Evolutionary conservation across 2,329 filamentous ascomycete genomes (phyloP).

Genomic region (Fusarium algeriense): DNA sequence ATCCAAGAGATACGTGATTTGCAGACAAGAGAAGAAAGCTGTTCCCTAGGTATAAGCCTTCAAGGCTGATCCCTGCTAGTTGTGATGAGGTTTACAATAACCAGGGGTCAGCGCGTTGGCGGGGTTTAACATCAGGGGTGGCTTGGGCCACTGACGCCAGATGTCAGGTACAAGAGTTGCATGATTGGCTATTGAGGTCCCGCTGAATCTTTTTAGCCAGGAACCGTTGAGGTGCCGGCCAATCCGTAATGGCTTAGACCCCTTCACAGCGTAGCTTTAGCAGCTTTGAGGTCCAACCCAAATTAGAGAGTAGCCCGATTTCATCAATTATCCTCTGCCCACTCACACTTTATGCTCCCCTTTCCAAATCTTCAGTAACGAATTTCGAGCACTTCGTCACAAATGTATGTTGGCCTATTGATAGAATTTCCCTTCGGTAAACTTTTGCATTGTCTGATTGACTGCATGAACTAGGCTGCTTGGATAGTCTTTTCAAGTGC

Average conservation of each 20-base stretch:
- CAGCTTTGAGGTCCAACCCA: conserved; percentile 19
- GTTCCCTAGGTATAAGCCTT: conserved; percentile 8
- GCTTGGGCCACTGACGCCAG: conserved; percentile 35
- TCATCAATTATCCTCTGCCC: conserved; percentile 35
- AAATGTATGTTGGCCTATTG: not conserved
- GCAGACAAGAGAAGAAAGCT: conserved; percentile 9
- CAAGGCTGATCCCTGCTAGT: conserved; percentile 11
- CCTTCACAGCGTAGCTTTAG: conserved; percentile 14
- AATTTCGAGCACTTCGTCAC: not conserved
- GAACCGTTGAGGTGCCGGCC: conserved; percentile 40
- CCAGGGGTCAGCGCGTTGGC: conserved; percentile 23
- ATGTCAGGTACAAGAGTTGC: conserved; percentile 41
- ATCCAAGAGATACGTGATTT: conserved; percentile 29
- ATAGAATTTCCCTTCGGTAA: conserved; percentile 10
- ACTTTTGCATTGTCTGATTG: not conserved
- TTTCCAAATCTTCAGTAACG: conserved; percentile 14
- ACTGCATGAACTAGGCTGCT: not conserved
- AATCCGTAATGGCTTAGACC: conserved; percentile 28
- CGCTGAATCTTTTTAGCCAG: conserved; percentile 44
- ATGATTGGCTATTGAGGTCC: conserved; percentile 37
- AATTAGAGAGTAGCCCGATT: conserved; percentile 17
- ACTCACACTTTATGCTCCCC: conserved; percentile 16
- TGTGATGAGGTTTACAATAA: conserved; percentile 21
- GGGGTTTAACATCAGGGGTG: conserved; percentile 13
- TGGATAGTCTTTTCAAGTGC: not conserved